These are phyloP conservation scores for Calophaca sinica DNA, from an alignment of 306 rosid species.

Conservation along the genomic window DNA sequence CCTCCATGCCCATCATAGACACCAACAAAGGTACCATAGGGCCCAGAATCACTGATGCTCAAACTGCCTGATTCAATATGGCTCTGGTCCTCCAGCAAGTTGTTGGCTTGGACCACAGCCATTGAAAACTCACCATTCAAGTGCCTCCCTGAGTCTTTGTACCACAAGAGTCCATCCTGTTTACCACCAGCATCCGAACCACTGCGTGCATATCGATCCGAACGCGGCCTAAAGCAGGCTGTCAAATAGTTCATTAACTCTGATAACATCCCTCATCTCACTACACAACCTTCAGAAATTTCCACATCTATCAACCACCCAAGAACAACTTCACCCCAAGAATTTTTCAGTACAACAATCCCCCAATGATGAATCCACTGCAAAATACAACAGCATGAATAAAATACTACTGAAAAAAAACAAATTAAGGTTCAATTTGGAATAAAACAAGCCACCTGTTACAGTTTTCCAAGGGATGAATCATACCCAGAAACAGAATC, in stretches of 20 bases:
- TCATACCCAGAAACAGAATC: slow-evolving; percentile 34
- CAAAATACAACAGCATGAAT: slow-evolving; percentile 53
- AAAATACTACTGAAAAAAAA: slow-evolving; percentile 38
- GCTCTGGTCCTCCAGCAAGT: slow-evolving; percentile 76
- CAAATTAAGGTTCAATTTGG: slow-evolving; percentile 22
- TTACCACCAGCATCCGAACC: slow-evolving; percentile 68
- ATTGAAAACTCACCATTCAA: slow-evolving; percentile 72
- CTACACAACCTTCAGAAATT: slow-evolving; percentile 60
- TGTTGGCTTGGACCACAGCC: slow-evolving; percentile 84
- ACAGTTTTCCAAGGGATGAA: slow-evolving; percentile 43
- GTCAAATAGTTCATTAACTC: slow-evolving; percentile 70
- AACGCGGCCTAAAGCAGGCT: slow-evolving; percentile 71
- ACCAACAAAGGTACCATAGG: slow-evolving; percentile 70
- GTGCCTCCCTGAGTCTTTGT: slow-evolving; percentile 70
- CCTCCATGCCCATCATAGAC: slow-evolving; percentile 79
- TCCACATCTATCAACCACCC: slow-evolving; percentile 66
- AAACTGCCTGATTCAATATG: slow-evolving; percentile 71
- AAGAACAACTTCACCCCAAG: slow-evolving; percentile 41
- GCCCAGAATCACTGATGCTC: slow-evolving; percentile 63
- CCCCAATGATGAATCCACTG: slow-evolving; percentile 48
- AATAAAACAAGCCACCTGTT: slow-evolving; percentile 35
- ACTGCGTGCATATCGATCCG: slow-evolving; percentile 47
- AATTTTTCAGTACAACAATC: slow-evolving; percentile 51
- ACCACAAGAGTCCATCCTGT: slow-evolving; percentile 75
- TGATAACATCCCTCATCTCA: slow-evolving; percentile 80